phyloP scores from a whole-genome alignment of 768 basidiomycete species.

The Collybia sp. region DNA sequence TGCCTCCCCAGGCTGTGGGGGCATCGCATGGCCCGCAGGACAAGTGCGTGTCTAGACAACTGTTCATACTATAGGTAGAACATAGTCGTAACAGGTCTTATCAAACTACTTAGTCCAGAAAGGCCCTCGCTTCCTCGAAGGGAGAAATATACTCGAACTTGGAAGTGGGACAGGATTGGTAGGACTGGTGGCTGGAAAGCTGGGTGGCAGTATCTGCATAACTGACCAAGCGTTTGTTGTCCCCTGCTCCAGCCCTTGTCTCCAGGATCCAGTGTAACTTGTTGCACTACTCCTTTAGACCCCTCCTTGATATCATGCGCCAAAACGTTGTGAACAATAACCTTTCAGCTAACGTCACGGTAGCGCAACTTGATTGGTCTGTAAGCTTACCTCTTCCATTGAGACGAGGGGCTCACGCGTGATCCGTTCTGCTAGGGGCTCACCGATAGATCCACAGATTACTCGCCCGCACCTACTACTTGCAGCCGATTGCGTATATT shows the following conservation, averaged over 20 bases:
- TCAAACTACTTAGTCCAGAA: constrained; percentile 67
- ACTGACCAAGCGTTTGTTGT: constrained; percentile 86
- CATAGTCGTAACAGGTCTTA: constrained; percentile 51
- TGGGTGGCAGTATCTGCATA: constrained; percentile 69
- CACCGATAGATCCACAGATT: constrained; percentile 42
- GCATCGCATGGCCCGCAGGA: constrained; percentile 90
- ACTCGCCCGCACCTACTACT: constrained; percentile 64
- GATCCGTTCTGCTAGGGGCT: constrained; percentile 50
- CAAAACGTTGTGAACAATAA: constrained; percentile 68
- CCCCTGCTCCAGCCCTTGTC: constrained; percentile 3
- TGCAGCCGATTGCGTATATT: constrained; percentile 94
- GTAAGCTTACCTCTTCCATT: constrained; percentile 16
- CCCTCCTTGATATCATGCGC: constrained; percentile 74
- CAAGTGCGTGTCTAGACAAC: constrained; percentile 45
- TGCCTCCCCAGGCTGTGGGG: constrained; percentile 86
- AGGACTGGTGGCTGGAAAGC: constrained; percentile 73
- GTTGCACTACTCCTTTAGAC: constrained; percentile 35
- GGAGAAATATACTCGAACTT: constrained; percentile 69
- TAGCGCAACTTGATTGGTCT: constrained; percentile 81
- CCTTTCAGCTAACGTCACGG: constrained; percentile 45
- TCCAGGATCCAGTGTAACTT: constrained; percentile 9
- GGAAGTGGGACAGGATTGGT: constrained; percentile 93
- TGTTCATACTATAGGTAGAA: constrained; percentile 8
- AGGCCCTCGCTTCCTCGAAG: constrained; percentile 41
- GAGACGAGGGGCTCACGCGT: constrained; percentile 6